phyloP scores from a whole-genome alignment of 108 stramenopile genomes.

The Stephanodiscus triporus region DNA sequence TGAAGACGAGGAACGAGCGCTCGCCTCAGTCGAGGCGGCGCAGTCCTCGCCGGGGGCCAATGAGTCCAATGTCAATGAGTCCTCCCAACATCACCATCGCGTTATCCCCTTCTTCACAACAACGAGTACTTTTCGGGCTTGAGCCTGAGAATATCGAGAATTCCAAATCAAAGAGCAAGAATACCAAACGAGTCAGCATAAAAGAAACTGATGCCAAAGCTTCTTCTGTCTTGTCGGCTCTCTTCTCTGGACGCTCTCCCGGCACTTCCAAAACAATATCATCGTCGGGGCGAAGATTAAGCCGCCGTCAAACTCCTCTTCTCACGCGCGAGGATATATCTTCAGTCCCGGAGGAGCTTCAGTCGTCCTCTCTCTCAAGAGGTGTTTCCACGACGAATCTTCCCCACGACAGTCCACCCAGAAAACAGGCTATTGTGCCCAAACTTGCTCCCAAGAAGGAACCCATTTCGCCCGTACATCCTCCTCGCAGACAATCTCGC shows the following conservation, averaged over 20 bases:
- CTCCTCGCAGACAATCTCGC: constrained; percentile 3
- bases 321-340: neutral
- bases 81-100: neutral
- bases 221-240: neutral
- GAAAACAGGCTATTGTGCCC: neutral
- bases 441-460: constrained; percentile 9
- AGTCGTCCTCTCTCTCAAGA: neutral
- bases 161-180: neutral
- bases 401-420: neutral
- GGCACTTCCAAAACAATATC: neutral
- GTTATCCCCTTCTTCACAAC: neutral
- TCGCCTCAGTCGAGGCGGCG: neutral
- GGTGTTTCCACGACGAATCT: neutral
- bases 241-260: neutral
- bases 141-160: constrained; percentile 5
- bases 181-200: neutral
- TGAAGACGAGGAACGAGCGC: neutral
- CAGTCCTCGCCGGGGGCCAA: constrained; percentile 1
- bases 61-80: neutral
- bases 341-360: neutral
- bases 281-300: neutral
- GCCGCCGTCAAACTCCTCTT: constrained; percentile 1
- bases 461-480: neutral
- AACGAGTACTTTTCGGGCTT: neutral
- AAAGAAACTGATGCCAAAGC: neutral